Base-by-base conservation (phyloP, 176 grass and related monocot species). In the Carex parvula region DNA sequence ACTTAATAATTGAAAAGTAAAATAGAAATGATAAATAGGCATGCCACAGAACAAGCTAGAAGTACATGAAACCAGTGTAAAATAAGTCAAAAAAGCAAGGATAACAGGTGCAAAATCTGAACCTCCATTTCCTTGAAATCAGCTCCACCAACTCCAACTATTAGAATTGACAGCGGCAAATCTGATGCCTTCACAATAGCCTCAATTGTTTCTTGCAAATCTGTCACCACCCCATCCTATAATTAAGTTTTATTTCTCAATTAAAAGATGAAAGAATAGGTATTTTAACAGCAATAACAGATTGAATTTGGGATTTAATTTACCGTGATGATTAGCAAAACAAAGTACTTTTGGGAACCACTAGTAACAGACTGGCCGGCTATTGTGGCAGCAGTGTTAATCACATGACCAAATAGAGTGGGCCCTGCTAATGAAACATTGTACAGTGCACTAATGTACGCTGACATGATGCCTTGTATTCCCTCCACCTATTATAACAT, bases 91-190 rank as follows among this genome's bases (percentile, higher is more conserved):
- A 76, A 37, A 13, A 15, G 17, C 42, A 74, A 74, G 42, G 70
- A 52, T 6, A 75, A 7, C 29, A 75, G 50, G 29, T 59, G 21
- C 6, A 57, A n/a, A 50, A 64, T 78, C 62, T 65, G 70, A 82
- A 94, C 97, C 97, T 99, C 97, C 97, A 99, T 99, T 91, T 99
- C 91, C 66, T 96, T 99, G 87, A 96, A 96, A 79, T 99, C 93
- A 39, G 97, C 91, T 48, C 90, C 97, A 84, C 93, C 97, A 88
- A 99, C 97, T 85, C 97, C 97, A 80, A 96, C 82, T 81, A 99
- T 89, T 82, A 94, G 58, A 37, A 99, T 94, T 24, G 97, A 99
- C 84, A 96, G 84, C 80, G 97, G 97, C 80, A 99, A 88, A 94
- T 96, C 97, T 17, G 97, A 99, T 81, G 93, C 97, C 79, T 92